These are phyloP conservation scores for Fusarium virguliforme DNA, from an alignment of 2,329 filamentous ascomycete species.

Conservation along the genomic window DNA sequence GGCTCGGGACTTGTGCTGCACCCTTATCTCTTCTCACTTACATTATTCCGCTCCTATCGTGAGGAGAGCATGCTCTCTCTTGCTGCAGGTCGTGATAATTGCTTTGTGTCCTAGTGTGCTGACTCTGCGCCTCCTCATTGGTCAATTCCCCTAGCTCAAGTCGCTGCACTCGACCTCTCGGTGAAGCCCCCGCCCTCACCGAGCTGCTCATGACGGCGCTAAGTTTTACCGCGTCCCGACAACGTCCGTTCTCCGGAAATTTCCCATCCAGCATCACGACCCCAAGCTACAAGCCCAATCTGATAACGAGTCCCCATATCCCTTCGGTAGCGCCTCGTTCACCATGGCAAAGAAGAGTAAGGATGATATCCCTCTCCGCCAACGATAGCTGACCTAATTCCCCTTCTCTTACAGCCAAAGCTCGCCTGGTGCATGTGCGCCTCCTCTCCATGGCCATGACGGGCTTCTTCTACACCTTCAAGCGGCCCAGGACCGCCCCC, in stretches of 20 bases:
- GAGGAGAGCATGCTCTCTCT: not conserved
- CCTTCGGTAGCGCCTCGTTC: conserved; percentile 21
- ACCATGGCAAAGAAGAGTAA: conserved; percentile 52
- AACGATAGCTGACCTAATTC: conserved; percentile 29
- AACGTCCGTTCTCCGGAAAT: conserved; percentile 45
- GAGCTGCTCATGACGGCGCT: conserved; percentile 23
- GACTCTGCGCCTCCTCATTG: conserved; percentile 39
- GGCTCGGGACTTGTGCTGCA: conserved; percentile 25
- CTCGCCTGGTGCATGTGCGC: conserved; percentile 92
- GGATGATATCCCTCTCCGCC: not conserved
- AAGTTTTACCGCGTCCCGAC: conserved; percentile 43
- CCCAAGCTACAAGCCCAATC: conserved; percentile 34
- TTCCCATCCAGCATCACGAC: conserved; percentile 41
- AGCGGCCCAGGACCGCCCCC: conserved; percentile 83
- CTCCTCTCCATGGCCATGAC: conserved; percentile 99
- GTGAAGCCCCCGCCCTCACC: conserved; percentile 26
- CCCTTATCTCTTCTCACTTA: conserved; percentile 1
- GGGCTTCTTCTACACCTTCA: conserved; percentile 94
- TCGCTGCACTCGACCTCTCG: conserved; percentile 6
- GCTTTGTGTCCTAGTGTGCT: conserved; percentile 24
- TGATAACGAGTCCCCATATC: conserved; percentile 22
- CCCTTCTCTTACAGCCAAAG: conserved; percentile 75
- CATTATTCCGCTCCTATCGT: conserved; percentile 3
- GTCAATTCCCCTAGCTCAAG: conserved; percentile 20
- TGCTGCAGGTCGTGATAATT: conserved; percentile 36